Base-by-base conservation (phyloP, 805 yeast species). In the Lipomyces sp. region DNA sequence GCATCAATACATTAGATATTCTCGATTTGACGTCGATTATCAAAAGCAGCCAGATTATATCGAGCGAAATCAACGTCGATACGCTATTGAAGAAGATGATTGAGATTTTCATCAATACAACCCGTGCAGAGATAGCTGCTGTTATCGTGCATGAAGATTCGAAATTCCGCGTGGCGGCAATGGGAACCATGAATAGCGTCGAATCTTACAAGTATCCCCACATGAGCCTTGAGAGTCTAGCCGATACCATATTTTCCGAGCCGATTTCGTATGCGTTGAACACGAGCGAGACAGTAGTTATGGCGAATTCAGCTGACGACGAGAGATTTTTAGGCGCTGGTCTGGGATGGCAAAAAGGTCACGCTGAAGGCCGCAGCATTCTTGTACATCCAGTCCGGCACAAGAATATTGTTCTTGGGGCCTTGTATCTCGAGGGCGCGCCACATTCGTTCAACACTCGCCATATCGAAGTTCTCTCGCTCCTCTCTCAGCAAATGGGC, bases 401-500 rank as follows among this genome's bases (percentile, higher is more conserved):
- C 57, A 71, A 70, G 51, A 60, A 60, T 45, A 24, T 56, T 11
- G 53, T 62, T 7, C 34, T 66, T n/a, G 73, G 73, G 8, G 65
- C 62, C 13, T 35, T 71, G 7, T 71, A 70, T 42, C 69, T 71
- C 29, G 73, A 71, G 58, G 73, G 71, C n/a, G 65, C 70, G n/a
- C 63, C 69, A 1, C 56, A 68, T 34, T 64, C 72, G 37, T 71
- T 71, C 56, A 69, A 60, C n/a, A 34, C 72, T n/a, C 70, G 73
- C 2, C 71, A 71, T 53, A 34, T 70, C 13, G 71, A 69, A 29
- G 65, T 71, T 7, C 39, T 71, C 4, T 60, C 70, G 37, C 57
- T 71, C 30, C 58, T 71, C 33, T 62, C 70, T 15, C 71, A 68
- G 57, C 73, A 71, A 54, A 71, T 71, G 70, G 73, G 71, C 15